Evolutionary conservation across 345 rosid genomes (phyloP).

Genomic region (Eucalyptus marginata): DNA sequence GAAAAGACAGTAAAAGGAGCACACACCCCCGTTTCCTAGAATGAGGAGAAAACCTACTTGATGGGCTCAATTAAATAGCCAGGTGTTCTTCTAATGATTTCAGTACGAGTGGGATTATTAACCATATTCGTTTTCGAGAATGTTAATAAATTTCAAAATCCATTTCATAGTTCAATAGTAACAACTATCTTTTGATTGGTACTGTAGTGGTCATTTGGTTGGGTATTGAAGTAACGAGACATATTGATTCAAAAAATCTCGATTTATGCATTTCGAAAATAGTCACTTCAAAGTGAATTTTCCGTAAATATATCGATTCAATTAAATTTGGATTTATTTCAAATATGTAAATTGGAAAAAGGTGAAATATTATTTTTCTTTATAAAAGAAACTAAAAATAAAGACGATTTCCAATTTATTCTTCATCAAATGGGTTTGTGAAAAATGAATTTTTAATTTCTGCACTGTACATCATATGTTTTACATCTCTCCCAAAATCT

Average conservation of each 20-base stretch:
- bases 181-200: neutral
- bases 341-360: neutral
- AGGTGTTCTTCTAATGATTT: neutral
- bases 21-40: neutral
- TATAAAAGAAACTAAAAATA: neutral
- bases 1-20: neutral
- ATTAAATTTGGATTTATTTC: neutral
- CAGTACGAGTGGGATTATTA: rapidly evolving
- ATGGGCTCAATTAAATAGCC: neutral
- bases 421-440: neutral
- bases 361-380: neutral
- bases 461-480: neutral
- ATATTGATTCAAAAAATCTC: neutral
- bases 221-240: neutral
- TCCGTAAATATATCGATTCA: neutral
- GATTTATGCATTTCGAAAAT: neutral
- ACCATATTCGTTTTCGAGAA: rapidly evolving
- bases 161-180: neutral
- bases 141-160: neutral
- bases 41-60: neutral
- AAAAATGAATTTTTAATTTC: neutral
- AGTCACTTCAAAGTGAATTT: neutral
- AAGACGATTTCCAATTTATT: neutral
- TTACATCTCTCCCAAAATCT: neutral
- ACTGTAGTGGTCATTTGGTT: neutral